These are phyloP conservation scores for Amaranthus tricolor DNA, from an alignment of 179 eudicot genomes.

Conservation along the genomic window DNA sequence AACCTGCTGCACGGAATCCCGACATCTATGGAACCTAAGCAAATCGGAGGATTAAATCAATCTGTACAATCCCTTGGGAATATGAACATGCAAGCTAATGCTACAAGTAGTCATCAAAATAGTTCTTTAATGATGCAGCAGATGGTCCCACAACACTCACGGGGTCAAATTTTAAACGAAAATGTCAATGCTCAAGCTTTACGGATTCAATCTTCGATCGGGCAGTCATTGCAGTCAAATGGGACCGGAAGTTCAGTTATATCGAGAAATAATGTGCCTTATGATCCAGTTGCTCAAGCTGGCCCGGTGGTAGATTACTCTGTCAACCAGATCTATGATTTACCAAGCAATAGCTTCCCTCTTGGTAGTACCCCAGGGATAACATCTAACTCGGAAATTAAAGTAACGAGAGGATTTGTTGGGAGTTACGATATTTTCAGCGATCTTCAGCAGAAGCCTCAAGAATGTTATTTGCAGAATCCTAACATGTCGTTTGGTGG, in stretches of 20 bases:
- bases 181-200: conserved; percentile 38
- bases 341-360: conserved; percentile 48
- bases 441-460: conserved; percentile 48
- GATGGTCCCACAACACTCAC: conserved; percentile 52
- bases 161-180: conserved; percentile 47
- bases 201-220: conserved; percentile 41
- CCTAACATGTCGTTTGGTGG: conserved; percentile 33
- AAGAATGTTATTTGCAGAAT: conserved; percentile 58
- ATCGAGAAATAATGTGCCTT: conserved; percentile 38
- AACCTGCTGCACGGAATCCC: conserved; percentile 90
- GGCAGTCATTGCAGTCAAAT: conserved; percentile 43
- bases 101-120: conserved; percentile 41
- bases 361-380: conserved; percentile 45
- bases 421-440: conserved; percentile 56
- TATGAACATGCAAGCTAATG: conserved; percentile 41
- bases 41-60: conserved; percentile 58
- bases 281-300: conserved; percentile 43
- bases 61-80: conserved; percentile 38
- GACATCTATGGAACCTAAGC: conserved; percentile 79
- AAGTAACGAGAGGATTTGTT: conserved; percentile 48
- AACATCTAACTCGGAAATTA: conserved; percentile 41
- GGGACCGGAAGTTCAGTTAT: conserved; percentile 29
- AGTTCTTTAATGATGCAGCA: conserved; percentile 53
- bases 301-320: conserved; percentile 48
- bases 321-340: conserved; percentile 38